Base-by-base conservation (phyloP, 2,329 filamentous ascomycete genomes). In the Dothidotthia symphoricarpi region DNA sequence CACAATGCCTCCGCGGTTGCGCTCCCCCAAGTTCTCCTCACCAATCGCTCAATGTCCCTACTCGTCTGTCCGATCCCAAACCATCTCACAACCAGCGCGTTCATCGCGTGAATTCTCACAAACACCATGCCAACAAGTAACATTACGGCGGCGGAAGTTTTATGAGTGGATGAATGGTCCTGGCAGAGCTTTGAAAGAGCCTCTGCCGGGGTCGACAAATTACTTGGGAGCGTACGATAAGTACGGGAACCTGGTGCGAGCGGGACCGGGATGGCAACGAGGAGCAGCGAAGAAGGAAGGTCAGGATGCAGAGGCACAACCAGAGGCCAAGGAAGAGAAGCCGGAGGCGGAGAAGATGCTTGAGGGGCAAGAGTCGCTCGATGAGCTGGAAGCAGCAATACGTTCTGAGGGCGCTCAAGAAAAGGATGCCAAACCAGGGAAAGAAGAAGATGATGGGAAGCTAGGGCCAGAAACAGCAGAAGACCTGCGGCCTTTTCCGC, bases 401-500 rank as follows among this genome's bases (percentile, higher is more conserved):
- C 51, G 48, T 8, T 40, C 51, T 24, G 55, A 48, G 6, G 39
- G 51, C 14, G 53, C 51, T 13, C 51, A 51, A 14, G 41, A 45
- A 17, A 53, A 55, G 14, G 43, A 51, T 12, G 38, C 27, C 16
- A 42, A 43, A 28, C 26, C 43, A n/a, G 33, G 36, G 24, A 34
- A 43, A 17, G 34, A 47, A 33, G 14, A 50, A 13, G 52, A 57
- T 17, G 50, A 57, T 9, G 32, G 35, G 2, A 48, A 50, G 43
- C 49, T 66, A 16, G 58, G 49, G 24, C 63, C 55, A 16, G 63
- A 67, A 43, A 57, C 41, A 28, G 48, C 31, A 29, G 51, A 61
- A 49, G 68, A 64, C 42, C 49, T 69, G 13, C 53, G 52, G 5
- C 88, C 87, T 0, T 95, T 93, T 50, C 88, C 88, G 0, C 62